Evolutionary conservation across 2,329 filamentous ascomycete species (phyloP).

Genomic region (Cytospora schulzeri): DNA sequence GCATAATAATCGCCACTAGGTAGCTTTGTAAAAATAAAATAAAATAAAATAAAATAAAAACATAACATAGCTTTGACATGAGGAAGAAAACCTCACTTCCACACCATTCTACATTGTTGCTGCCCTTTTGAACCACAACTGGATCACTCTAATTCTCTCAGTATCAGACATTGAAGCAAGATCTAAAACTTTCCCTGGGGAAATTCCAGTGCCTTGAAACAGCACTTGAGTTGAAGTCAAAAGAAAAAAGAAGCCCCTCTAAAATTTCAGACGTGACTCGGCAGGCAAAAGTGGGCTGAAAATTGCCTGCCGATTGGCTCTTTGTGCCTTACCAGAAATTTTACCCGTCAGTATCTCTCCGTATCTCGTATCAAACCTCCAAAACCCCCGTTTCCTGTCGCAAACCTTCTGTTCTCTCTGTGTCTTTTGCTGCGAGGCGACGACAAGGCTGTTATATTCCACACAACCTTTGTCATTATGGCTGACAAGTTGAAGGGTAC

Average conservation of each 20-base stretch:
- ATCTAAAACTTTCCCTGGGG: background rate
- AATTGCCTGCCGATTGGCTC: conserved; percentile 18
- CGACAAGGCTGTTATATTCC: conserved; percentile 5
- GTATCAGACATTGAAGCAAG: background rate
- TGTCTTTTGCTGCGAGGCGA: background rate
- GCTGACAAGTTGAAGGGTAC: conserved; percentile 41
- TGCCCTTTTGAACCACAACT: background rate
- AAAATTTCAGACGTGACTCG: conserved; percentile 15
- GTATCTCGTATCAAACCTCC: background rate
- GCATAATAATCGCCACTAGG: background rate
- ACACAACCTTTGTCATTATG: conserved; percentile 37
- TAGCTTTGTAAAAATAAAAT: background rate
- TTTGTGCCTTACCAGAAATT: conserved; percentile 13
- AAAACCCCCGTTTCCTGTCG: background rate
- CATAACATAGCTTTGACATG: background rate
- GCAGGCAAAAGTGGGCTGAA: conserved; percentile 13
- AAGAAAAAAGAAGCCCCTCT: background rate
- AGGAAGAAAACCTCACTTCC: background rate
- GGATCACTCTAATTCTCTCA: background rate
- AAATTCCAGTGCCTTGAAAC: too few species aligned
- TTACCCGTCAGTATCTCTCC: conserved; percentile 11
- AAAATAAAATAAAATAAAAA: too few species aligned
- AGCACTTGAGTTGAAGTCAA: background rate
- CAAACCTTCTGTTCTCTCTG: conserved; percentile 11
- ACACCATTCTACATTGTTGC: background rate